Percentiles rank a stretch among this genome's conserved stretches.
phyloP scores from a whole-genome alignment of 495 filamentous ascomycete genomes.

The Lophiotrema nucula region DNA sequence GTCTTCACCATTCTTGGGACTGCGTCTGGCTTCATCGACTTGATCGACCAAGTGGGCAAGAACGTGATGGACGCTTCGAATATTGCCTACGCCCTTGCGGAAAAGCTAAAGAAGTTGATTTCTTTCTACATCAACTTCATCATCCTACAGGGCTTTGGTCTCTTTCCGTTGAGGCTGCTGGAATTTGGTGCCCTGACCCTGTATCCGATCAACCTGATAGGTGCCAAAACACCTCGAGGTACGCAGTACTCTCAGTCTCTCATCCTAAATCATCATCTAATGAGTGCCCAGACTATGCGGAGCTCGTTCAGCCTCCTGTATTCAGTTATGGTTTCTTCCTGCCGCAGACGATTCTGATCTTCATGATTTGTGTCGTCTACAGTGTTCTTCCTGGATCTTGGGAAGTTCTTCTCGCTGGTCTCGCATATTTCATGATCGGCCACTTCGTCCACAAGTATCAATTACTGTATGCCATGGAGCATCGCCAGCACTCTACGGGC shows the following conservation, averaged over 20 bases:
- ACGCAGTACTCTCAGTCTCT: conserved; percentile 15
- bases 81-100: conserved; percentile 73
- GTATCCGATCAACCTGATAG: conserved; percentile 76
- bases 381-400: conserved; percentile 81
- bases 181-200: conserved; percentile 82
- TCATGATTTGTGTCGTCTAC: conserved; percentile 94
- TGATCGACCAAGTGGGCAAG: conserved; percentile 68
- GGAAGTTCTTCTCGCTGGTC: conserved; percentile 76
- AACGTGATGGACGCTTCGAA: conserved; percentile 72
- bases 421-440: conserved; percentile 84
- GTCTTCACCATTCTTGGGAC: conserved; percentile 90
- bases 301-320: conserved; percentile 74
- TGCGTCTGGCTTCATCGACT: conserved; percentile 64
- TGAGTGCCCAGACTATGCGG: conserved; percentile 66
- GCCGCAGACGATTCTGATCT: conserved; percentile 83
- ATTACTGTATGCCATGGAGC: conserved; percentile 96
- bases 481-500: conserved; percentile 91
- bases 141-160: conserved; percentile 84
- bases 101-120: conserved; percentile 67
- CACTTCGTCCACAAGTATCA: conserved; percentile 98
- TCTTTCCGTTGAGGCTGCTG: conserved; percentile 89
- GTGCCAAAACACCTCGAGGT: conserved; percentile 81
- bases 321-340: conserved; percentile 98
- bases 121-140: conserved; percentile 94
- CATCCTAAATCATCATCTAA: no score